A percentile compares a stretch with the other conserved stretches of the same genome.
Conservation (phyloP, 2,329 filamentous ascomycete species). For the Colletotrichum sp. region DNA sequence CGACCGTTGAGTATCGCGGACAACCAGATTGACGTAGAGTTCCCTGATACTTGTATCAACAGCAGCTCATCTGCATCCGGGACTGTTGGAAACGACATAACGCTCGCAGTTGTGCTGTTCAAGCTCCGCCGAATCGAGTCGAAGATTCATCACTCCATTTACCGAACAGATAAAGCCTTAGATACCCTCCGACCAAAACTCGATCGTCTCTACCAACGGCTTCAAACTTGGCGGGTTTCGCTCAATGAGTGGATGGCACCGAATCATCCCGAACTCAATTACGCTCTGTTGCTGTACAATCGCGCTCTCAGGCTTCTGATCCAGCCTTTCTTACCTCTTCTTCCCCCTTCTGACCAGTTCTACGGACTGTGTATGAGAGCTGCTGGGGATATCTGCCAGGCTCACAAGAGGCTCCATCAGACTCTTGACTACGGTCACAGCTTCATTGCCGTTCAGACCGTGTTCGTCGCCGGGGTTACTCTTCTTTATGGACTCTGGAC, state of each 20-base stretch:
- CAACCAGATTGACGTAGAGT: constrained; percentile 53
- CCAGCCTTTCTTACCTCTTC: constrained; percentile 53
- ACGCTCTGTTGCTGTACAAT: constrained; percentile 55
- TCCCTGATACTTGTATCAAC: constrained; percentile 41
- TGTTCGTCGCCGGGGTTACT: constrained; percentile 47
- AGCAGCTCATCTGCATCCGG: constrained; percentile 31
- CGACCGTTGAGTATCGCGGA: constrained; percentile 56
- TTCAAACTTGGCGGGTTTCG: constrained; percentile 60
- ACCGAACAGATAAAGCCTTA: constrained; percentile 51
- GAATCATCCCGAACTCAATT: constrained; percentile 52
- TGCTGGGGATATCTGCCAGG: constrained; percentile 45
- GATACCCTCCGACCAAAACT: constrained; percentile 50
- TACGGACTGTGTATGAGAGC: constrained; percentile 46
- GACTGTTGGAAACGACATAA: constrained; percentile 37
- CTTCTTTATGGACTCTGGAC: constrained; percentile 44
- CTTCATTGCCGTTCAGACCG: constrained; percentile 47
- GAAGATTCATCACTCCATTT: constrained; percentile 56
- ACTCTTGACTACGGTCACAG: constrained; percentile 44
- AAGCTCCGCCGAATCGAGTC: constrained; percentile 52
- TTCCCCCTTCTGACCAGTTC: constrained; percentile 50
- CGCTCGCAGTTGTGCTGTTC: constrained; percentile 46
- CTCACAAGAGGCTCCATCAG: constrained; percentile 46
- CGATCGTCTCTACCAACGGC: constrained; percentile 45
- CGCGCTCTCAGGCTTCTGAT: constrained; percentile 53
- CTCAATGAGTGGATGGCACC: constrained; percentile 57